Conservation (phyloP, 257 asterid genomes). For the Penstemon davidsonii region DNA sequence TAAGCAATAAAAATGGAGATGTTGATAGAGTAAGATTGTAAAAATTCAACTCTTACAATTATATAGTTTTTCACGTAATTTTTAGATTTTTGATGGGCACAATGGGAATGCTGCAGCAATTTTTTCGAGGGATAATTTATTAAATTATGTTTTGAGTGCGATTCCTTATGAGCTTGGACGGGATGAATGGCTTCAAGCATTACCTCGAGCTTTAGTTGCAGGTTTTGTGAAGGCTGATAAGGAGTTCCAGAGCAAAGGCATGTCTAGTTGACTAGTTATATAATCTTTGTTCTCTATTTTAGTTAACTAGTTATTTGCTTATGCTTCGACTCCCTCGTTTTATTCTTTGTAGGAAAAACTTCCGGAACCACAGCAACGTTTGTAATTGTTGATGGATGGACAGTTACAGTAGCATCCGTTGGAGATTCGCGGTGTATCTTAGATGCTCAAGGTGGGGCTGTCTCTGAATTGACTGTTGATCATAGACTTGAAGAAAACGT, state of each 20-base stretch:
- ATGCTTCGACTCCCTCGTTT: not conserved
- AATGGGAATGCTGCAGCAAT: slow-evolving; percentile 81
- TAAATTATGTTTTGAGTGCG: slow-evolving; percentile 59
- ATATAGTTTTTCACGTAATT: not conserved
- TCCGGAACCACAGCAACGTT: slow-evolving; percentile 93
- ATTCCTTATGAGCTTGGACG: slow-evolving; percentile 66
- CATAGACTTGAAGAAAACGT: slow-evolving; percentile 86
- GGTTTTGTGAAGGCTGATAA: slow-evolving; percentile 88
- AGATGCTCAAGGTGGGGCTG: slow-evolving; percentile 68
- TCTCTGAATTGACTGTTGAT: slow-evolving; percentile 75
- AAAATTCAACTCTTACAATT: too few species aligned
- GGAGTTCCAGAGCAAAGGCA: slow-evolving; percentile 85
- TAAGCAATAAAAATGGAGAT: too few species aligned
- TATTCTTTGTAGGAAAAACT: slow-evolving; percentile 57
- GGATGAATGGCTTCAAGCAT: slow-evolving; percentile 87
- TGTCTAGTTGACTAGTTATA: slow-evolving; percentile 17
- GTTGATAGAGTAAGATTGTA: too few species aligned
- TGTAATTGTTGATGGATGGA: slow-evolving; percentile 84
- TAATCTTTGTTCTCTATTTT: not conserved
- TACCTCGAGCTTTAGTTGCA: slow-evolving; percentile 87
- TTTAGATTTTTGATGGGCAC: slow-evolving; percentile 82
- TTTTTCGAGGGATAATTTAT: slow-evolving; percentile 60
- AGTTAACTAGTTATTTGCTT: slow-evolving; percentile 5
- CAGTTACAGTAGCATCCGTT: slow-evolving; percentile 87
- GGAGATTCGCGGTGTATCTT: slow-evolving; percentile 91